Base-by-base conservation (phyloP, 345 rosid species). In the Cardamine resedifolia region DNA sequence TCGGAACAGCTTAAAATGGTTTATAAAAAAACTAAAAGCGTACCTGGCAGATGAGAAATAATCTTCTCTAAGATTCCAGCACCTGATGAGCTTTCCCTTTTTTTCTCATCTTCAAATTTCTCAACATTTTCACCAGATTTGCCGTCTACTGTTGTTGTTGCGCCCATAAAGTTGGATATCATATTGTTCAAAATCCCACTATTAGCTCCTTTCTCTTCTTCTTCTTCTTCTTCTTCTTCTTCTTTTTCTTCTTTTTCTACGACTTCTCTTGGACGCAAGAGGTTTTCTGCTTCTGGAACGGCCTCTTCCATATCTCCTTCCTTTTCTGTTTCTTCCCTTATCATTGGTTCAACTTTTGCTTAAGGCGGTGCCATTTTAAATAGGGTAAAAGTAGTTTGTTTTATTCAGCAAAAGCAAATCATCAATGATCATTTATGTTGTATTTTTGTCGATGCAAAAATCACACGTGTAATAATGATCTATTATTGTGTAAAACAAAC, bases 21-120 rank as follows among this genome's bases (percentile, higher is more conserved):
- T 43, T 19, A 21, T 57, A n/a, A 57, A 47, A 1, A 12, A 70
- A 49, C 15, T 26, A 0, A 61, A 61, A 28, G 53, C 21, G 41
- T 69, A 84, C 91, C 93, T 43, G 91, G 91, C 14, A 89, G 79
- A 73, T 83, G 89, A 60, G 90, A 84, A 39, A 89, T 72, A 44
- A 89, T 83, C 75, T 53, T 87, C 7, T 77, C 77, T 14, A 89
- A 75, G 52, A 91, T 64, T 3, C 92, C 81, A 18, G 70, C 74
- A 18, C 70, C 75, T n/a, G n/a, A n/a, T 4, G 72, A 65, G 28
- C 57, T 79, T 5, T 70, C 74, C 26, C 61, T 65, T 21, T 68
- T 53, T 30, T 75, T 21, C 48, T 53, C 69, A 61, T 68, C 60
- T 41, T 28, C 28, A 2, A 21, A 33, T 60, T 62, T n/a, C 58